These are phyloP conservation scores for Pleomassaria siparia DNA, from an alignment of 2,329 filamentous ascomycete genomes.

Conservation along the genomic window DNA sequence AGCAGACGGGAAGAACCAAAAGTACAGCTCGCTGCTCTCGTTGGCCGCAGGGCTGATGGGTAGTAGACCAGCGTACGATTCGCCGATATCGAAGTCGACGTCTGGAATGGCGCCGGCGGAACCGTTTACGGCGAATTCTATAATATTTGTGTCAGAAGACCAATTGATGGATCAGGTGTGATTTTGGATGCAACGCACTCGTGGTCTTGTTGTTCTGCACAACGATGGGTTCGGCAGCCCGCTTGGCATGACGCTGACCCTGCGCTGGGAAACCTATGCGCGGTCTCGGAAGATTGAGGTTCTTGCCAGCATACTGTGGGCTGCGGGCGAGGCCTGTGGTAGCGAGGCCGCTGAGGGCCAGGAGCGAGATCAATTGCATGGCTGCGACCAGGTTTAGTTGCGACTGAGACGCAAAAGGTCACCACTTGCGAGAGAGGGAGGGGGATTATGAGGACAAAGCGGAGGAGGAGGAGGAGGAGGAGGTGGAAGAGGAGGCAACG, in stretches of 20 bases:
- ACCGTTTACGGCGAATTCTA: conserved; percentile 42
- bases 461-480: not conserved
- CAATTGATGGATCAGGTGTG: conserved; percentile 6
- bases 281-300: conserved; percentile 28
- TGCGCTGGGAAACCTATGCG: conserved; percentile 22
- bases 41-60: conserved; percentile 55
- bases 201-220: conserved; percentile 47
- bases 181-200: conserved; percentile 12
- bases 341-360: conserved; percentile 32
- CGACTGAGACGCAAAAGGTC: too few species aligned
- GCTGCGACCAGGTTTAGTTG: not conserved
- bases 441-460: not conserved
- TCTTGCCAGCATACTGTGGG: conserved; percentile 32
- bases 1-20: conserved; percentile 59
- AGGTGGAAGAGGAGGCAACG: conserved; percentile 1
- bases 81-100: conserved; percentile 49
- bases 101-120: conserved; percentile 49
- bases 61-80: conserved; percentile 51
- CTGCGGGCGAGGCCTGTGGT: conserved; percentile 30
- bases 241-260: conserved; percentile 23
- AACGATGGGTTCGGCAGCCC: conserved; percentile 34
- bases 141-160: not conserved
- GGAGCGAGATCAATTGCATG: conserved; percentile 38
- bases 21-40: conserved; percentile 52
- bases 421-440: not conserved